These are phyloP conservation scores for Coleophoma crateriformis DNA, from an alignment of 2,329 filamentous ascomycete species.

Conservation along the genomic window DNA sequence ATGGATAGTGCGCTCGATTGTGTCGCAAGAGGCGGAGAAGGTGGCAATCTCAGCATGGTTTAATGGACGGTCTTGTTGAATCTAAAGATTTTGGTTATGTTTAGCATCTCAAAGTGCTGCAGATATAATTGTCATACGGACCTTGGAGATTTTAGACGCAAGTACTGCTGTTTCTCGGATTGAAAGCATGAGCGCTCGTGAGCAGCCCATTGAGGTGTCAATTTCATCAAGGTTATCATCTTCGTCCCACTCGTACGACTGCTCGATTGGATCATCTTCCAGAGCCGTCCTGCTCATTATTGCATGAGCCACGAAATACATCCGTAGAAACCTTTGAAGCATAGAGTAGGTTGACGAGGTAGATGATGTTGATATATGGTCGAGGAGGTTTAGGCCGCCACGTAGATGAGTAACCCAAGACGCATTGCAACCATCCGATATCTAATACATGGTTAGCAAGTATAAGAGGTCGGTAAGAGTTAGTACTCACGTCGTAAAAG, in stretches of 20 bases:
- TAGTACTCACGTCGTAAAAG: not conserved
- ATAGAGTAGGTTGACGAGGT: not conserved
- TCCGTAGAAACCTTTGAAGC: not conserved
- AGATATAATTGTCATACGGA: not conserved
- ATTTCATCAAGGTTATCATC: not conserved
- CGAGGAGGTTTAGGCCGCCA: not conserved
- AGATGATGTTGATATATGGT: not conserved
- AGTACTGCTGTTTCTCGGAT: not conserved
- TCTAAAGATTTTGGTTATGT: no score
- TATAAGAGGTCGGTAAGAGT: not conserved
- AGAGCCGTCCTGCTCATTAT: not conserved
- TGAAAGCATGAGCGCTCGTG: not conserved
- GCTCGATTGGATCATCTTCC: not conserved
- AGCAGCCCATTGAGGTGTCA: not conserved
- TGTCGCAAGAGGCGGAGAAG: not conserved
- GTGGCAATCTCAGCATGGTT: no score
- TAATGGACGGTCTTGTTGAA: no score
- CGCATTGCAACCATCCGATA: not conserved
- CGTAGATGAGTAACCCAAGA: slow-evolving; percentile 1
- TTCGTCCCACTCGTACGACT: not conserved
- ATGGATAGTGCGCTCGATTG: not conserved
- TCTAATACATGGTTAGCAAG: not conserved
- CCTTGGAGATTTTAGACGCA: not conserved
- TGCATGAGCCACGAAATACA: not conserved
- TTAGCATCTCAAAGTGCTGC: no score